Evolutionary conservation across 75 land plant genomes (phyloP), one percentile per base, ranked within the genome.

Genomic region (Picea sitchensis): DNA sequence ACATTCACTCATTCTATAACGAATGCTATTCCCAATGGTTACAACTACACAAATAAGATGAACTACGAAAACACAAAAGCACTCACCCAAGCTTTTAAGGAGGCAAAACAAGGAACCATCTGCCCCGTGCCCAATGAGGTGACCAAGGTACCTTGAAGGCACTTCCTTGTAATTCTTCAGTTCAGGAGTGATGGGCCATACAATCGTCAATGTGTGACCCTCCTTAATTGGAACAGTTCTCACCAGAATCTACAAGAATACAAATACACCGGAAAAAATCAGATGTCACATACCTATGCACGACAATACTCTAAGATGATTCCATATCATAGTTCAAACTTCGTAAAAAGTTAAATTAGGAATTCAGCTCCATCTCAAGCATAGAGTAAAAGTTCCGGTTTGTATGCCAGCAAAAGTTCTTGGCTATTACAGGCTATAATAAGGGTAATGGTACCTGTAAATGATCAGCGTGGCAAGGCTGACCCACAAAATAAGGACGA

Each of bases 41-140:
- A 51, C 12, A 51, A 51, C 56, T 51, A 51, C 56, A 51, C 56
- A 47, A 47, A 7, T 47, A 47, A 47, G 8, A 6, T 47, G 11
- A 51, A 51, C 11, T 51, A 51, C 11, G 11, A 51, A 51, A 51
- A 51, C 56, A 8, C 11, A 51, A 51, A 8, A 60, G 32, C 76
- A 77, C 87, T 59, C 81, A 93, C 98, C 98, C 65, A 94, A 77
- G 44, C 76, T 89, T 81, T 96, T 94, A 77, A 94, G 85, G 65
- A 81, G 76, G 59, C 82, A 93, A 90, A 92, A 93, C 71, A 94
- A 80, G 61, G 99, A 96, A 59, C 99, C 99, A 59, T 96, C 93
- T 79, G 91, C 96, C 90, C 94, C 96, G 87, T 96, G 99, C 23
- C 99, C 99, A 86, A 96, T 92, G 61, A 96, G 88, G 78, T 94